phyloP scores from a whole-genome alignment of 1,284 basidiomycete species.

The Malassezia brasiliensis region DNA sequence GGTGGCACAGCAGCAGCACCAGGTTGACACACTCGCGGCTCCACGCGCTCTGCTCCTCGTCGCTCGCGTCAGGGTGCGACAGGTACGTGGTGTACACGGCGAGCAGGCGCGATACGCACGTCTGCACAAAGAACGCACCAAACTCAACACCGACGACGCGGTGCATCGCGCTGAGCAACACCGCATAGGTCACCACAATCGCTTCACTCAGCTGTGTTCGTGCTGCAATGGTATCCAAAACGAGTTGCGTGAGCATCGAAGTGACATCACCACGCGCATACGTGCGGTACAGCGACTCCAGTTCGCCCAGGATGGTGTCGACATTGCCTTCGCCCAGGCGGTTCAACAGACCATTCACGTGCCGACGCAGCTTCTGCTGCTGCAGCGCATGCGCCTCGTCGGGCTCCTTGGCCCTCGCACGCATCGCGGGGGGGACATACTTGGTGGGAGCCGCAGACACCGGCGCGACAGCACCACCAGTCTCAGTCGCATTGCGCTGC shows the following conservation, averaged over 20 bases:
- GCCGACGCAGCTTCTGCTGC: constrained; percentile 62
- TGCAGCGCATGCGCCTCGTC: constrained; percentile 50
- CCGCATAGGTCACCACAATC: constrained; percentile 81
- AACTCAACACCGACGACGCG: constrained; percentile 82
- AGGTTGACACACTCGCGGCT: constrained; percentile 79
- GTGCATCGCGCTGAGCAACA: constrained; percentile 73
- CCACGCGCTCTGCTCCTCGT: constrained; percentile 13
- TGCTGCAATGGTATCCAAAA: constrained; percentile 72
- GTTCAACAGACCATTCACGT: constrained; percentile 79
- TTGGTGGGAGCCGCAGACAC: constrained; percentile 16
- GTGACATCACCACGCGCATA: constrained; percentile 77
- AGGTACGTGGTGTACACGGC: constrained; percentile 15
- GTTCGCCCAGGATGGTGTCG: constrained; percentile 63
- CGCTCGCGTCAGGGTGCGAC: not conserved
- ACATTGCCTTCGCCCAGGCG: constrained; percentile 82
- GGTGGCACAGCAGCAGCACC: constrained; percentile 72
- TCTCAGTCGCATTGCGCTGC: not conserved
- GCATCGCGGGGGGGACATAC: constrained; percentile 54
- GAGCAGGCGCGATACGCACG: constrained; percentile 23
- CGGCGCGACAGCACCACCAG: not conserved
- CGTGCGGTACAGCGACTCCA: constrained; percentile 69
- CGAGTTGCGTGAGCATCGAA: constrained; percentile 63
- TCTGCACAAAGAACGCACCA: constrained; percentile 54
- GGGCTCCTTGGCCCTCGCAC: constrained; percentile 40
- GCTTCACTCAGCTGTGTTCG: constrained; percentile 73